Evolutionary conservation across 108 stramenopile genomes (phyloP).

Genomic region (Chaetoceros muelleri): DNA sequence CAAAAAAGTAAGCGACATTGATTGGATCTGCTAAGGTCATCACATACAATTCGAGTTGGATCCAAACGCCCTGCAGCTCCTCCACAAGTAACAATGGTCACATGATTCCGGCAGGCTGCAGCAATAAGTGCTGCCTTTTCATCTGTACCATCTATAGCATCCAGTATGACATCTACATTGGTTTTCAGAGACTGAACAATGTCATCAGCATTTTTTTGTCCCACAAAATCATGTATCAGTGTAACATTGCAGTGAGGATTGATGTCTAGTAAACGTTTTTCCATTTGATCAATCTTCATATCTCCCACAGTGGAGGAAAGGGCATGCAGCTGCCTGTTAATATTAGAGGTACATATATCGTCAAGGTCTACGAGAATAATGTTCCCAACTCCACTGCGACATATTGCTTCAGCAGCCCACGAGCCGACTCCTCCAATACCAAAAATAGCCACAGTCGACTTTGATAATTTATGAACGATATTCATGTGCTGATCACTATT

Average conservation of each 20-base stretch:
- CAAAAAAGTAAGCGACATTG: constrained; percentile 45
- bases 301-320: constrained; percentile 40
- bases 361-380: constrained; percentile 68
- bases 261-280: constrained; percentile 42
- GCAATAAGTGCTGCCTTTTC: constrained; percentile 66
- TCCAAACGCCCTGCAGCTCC: constrained; percentile 74
- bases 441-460: constrained; percentile 51
- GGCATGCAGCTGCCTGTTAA: constrained; percentile 79
- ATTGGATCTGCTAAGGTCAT: constrained; percentile 48
- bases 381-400: constrained; percentile 67
- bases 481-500: constrained; percentile 21
- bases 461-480: constrained; percentile 8
- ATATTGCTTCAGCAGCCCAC: constrained; percentile 77
- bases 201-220: constrained; percentile 49
- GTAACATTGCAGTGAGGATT: constrained; percentile 61
- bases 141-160: constrained; percentile 64
- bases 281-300: constrained; percentile 74
- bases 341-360: constrained; percentile 78
- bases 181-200: constrained; percentile 28
- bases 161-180: constrained; percentile 40
- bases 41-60: constrained; percentile 51
- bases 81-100: constrained; percentile 76
- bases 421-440: constrained; percentile 81
- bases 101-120: constrained; percentile 31
- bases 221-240: constrained; percentile 60